These are phyloP conservation scores for Emergomyces pasteurianus DNA, from an alignment of 2,329 filamentous ascomycete species.

Conservation along the genomic window DNA sequence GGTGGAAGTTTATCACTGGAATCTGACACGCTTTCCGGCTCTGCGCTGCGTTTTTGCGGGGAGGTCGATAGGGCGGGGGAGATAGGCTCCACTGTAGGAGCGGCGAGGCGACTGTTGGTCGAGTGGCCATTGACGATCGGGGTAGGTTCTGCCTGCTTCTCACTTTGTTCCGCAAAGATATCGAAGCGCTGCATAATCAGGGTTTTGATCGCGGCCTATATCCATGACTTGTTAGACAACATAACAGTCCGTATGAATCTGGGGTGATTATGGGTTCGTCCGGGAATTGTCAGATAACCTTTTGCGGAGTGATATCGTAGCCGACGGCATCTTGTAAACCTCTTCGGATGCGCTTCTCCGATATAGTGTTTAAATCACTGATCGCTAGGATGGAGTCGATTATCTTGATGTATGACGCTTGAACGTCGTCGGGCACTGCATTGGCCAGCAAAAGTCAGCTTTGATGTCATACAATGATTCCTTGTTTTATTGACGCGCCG, in stretches of 20 bases:
- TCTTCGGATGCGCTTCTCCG: conserved; percentile 53
- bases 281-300: conserved; percentile 33
- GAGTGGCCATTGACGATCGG: conserved; percentile 26
- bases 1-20: conserved; percentile 27
- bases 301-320: conserved; percentile 50
- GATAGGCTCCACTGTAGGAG: conserved; percentile 18
- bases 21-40: conserved; percentile 31
- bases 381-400: conserved; percentile 51
- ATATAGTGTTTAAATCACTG: conserved; percentile 52
- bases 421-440: conserved; percentile 38
- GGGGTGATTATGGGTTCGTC: conserved; percentile 6
- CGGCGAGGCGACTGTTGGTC: conserved; percentile 12
- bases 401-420: conserved; percentile 43
- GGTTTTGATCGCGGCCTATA: conserved; percentile 55
- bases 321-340: conserved; percentile 48
- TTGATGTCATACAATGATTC: not conserved
- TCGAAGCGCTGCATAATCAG: conserved; percentile 67
- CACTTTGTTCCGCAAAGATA: conserved; percentile 42
- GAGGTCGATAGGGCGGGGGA: conserved; percentile 24
- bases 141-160: conserved; percentile 6
- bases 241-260: not conserved
- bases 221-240: not conserved
- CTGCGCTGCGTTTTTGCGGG: conserved; percentile 30
- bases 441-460: conserved; percentile 8
- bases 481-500: not conserved